Evolutionary conservation across 2,329 filamentous ascomycete genomes (phyloP).

Genomic region (Colletotrichum lindemuthianum): DNA sequence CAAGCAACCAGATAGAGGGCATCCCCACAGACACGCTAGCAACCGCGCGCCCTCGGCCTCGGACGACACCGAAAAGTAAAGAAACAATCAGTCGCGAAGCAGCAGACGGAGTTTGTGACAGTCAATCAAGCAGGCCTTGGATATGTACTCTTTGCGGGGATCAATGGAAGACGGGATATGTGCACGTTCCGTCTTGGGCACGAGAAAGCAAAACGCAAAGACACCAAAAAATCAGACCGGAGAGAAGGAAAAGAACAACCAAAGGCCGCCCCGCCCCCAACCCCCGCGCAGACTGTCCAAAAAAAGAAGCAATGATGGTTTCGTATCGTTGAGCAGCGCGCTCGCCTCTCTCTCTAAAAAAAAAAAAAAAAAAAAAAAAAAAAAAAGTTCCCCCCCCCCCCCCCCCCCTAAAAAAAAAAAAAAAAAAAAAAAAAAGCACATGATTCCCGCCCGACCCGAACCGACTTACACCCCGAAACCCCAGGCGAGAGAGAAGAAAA

Average conservation of each 20-base stretch:
- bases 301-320: background rate
- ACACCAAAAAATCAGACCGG: background rate
- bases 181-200: constrained; percentile 7
- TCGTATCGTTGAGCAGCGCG: constrained; percentile 34
- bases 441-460: background rate
- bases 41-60: too few relatives aligned
- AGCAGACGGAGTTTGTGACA: too few relatives aligned
- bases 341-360: constrained; percentile 17
- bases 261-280: background rate
- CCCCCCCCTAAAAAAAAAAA: background rate
- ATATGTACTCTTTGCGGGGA: too few relatives aligned
- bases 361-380: constrained; percentile 2
- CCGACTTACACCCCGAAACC: too few relatives aligned
- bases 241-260: constrained; percentile 7
- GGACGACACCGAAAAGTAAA: too few relatives aligned
- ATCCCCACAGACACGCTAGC: too few relatives aligned
- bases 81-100: too few relatives aligned
- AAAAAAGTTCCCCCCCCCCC: constrained; percentile 10
- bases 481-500: too few relatives aligned
- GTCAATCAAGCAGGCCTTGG: too few relatives aligned
- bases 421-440: background rate
- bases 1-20: too few relatives aligned
- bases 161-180: background rate
- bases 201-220: too few relatives aligned
- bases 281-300: background rate